These are phyloP conservation scores for Leccinum subgranulosum DNA, from an alignment of 768 basidiomycete genomes.

Conservation along the genomic window DNA sequence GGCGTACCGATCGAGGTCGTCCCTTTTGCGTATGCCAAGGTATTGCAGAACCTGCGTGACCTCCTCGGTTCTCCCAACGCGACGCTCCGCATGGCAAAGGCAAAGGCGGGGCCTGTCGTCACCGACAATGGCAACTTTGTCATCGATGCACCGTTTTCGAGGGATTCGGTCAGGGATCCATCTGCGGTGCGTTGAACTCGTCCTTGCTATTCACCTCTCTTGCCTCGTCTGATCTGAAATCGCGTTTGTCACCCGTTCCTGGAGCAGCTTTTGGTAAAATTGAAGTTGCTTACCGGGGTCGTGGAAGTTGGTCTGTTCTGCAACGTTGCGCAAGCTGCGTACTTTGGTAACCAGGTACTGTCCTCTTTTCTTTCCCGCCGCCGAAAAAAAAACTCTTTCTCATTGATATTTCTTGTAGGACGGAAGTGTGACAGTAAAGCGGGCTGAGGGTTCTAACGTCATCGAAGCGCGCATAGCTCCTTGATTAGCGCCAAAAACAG, in stretches of 20 bases:
- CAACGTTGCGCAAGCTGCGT: conserved; percentile 89
- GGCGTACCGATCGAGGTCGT: conserved; percentile 97
- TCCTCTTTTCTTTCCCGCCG: background rate
- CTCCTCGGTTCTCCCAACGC: conserved; percentile 65
- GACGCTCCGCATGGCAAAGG: conserved; percentile 87
- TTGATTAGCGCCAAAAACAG: background rate
- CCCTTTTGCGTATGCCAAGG: conserved; percentile 91
- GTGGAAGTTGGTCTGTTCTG: conserved; percentile 99
- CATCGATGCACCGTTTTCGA: conserved; percentile 91
- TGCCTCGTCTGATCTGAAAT: background rate
- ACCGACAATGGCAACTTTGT: conserved; percentile 97
- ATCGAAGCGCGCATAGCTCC: conserved; percentile 18
- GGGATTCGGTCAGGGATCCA: conserved; percentile 65
- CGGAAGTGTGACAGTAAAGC: conserved; percentile 66
- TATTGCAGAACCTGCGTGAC: conserved; percentile 67
- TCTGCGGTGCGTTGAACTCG: conserved; percentile 39
- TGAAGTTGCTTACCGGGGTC: conserved; percentile 96
- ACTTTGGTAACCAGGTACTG: conserved; percentile 84
- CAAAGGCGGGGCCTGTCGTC: conserved; percentile 94
- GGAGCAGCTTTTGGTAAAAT: conserved; percentile 64
- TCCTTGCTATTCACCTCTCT: background rate
- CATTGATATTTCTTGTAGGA: conserved; percentile 39
- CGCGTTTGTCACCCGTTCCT: too few species aligned
- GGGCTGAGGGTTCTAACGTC: conserved; percentile 25
- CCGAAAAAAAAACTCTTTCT: background rate